phyloP scores from a whole-genome alignment of 2,329 filamentous ascomycete genomes.

The Alternaria postmessia region DNA sequence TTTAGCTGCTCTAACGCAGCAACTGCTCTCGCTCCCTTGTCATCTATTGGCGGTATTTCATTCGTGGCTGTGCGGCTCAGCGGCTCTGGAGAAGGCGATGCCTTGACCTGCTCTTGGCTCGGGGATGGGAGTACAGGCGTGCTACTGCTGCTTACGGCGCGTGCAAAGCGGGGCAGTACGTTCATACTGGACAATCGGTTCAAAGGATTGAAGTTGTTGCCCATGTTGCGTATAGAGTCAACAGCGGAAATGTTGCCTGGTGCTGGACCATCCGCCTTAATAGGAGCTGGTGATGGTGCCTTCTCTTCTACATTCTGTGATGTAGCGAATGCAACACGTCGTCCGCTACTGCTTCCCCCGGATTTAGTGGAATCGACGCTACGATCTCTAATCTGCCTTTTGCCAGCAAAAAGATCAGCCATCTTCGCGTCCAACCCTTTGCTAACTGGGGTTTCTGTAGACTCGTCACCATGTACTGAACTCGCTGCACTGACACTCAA shows the following conservation, averaged over 20 bases:
- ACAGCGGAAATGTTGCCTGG: conserved; percentile 66
- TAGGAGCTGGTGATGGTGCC: conserved; percentile 25
- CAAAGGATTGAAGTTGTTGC: conserved; percentile 83
- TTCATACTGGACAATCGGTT: conserved; percentile 78
- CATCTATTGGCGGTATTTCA: conserved; percentile 34
- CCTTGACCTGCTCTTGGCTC: conserved; percentile 43
- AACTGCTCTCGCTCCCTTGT: conserved; percentile 51
- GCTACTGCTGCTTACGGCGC: conserved; percentile 55
- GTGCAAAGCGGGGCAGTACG: conserved; percentile 78
- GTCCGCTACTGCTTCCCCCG: conserved; percentile 67
- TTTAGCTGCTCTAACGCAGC: conserved; percentile 55
- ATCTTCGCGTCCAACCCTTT: conserved; percentile 65
- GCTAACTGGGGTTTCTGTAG: conserved; percentile 30
- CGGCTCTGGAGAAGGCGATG: conserved; percentile 31
- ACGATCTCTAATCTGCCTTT: conserved; percentile 70
- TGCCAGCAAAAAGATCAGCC: conserved; percentile 74
- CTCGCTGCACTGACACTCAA: conserved; percentile 60
- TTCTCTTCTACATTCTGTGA: conserved; percentile 36
- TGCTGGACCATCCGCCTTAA: conserved; percentile 38
- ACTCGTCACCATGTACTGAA: conserved; percentile 58
- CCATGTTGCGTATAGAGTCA: conserved; percentile 82
- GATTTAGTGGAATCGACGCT: conserved; percentile 78
- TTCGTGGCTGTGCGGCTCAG: conserved; percentile 27
- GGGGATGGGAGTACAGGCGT: conserved; percentile 54
- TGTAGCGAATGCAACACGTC: conserved; percentile 61